Evolutionary conservation across 176 grass and related monocot genomes (phyloP).

Genomic region (Eragrostis nindensis): DNA sequence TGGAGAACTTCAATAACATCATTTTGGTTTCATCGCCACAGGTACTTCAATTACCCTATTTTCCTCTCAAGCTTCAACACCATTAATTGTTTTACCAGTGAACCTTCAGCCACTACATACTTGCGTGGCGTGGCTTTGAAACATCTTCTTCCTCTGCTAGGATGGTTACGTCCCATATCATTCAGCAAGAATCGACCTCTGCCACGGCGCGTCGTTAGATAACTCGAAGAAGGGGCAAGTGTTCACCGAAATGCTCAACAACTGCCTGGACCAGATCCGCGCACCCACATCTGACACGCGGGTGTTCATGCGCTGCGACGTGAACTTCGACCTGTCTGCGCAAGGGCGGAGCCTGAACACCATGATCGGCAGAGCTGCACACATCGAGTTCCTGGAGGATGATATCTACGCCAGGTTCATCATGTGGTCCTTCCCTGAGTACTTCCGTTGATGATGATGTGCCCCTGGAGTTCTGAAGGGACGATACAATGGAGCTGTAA

Average conservation of each 20-base stretch:
- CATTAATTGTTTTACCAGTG: background rate
- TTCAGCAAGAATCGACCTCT: constrained; percentile 86
- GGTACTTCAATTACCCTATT: constrained; percentile 48
- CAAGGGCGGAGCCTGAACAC: constrained; percentile 77
- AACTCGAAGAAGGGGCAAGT: constrained; percentile 72
- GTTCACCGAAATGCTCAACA: constrained; percentile 89
- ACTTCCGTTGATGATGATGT: constrained; percentile 61
- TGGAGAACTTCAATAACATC: constrained; percentile 92
- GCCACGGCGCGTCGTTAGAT: constrained; percentile 59
- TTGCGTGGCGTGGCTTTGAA: background rate
- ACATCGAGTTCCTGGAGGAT: constrained; percentile 87
- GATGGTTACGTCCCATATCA: constrained; percentile 94
- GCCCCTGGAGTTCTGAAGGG: background rate
- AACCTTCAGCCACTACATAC: background rate
- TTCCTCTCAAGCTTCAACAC: constrained; percentile 3
- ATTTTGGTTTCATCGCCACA: constrained; percentile 87
- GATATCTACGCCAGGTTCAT: constrained; percentile 78
- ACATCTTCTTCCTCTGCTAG: constrained; percentile 38
- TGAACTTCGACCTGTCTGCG: constrained; percentile 68
- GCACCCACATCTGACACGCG: constrained; percentile 57
- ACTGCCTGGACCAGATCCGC: constrained; percentile 78
- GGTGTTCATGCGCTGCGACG: constrained; percentile 86
- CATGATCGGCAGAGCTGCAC: constrained; percentile 79
- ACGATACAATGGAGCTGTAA: background rate
- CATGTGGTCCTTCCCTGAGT: constrained; percentile 87